Evolutionary conservation across 495 filamentous ascomycete species (phyloP), one percentile per base, ranked within the genome.

Genomic region (Podospora pseudocomata): DNA sequence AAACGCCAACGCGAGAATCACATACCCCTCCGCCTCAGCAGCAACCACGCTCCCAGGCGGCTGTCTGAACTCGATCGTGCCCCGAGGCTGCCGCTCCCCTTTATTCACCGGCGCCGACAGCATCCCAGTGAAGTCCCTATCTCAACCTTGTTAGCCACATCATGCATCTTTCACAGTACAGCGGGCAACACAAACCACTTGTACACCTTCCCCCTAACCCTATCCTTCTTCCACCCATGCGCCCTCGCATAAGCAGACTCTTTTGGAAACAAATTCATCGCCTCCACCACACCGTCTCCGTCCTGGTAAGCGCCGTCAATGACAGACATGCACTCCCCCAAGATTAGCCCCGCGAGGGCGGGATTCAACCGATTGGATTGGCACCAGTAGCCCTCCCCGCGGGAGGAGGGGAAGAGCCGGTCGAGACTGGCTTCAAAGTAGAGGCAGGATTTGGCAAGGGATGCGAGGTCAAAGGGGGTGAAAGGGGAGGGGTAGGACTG

Each of bases 21-120:
- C 71, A 72, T 74, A 76, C 3, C 54, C 70, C 32, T 62, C 34
- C 7, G 68, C 75, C 9, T 76, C 69, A 3, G 56, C 74, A 4
- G 68, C 69, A 0, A 3, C 23, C 55, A 68, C 13, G 59, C 72
- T 72, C 26, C 75, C 75, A 18, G 68, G 67, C 39, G 74, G 62
- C 71, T 76, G 76, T 15, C 76, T 69, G 49, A 71, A 78, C 67
- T 78, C 76, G 13, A 78, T 67, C 39, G 76, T 75, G 7, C 72
- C 74, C 32, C 54, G 2, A 4, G 30, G 30, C 7, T 69, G 67
- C 0, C 59, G 39, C 0, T 64, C 64, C 0, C 53, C 66, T 0
- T 30, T 55, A 1, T 16, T 23, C 18, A 30, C 1, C 7, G 66
- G 16, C 7, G 30, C 7, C 30, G 30, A 32, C 62, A 75, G 11